Evolutionary conservation across 495 filamentous ascomycete genomes (phyloP), one percentile per base, ranked within the genome.

Genomic region (Amphirosellinia nigrospora): DNA sequence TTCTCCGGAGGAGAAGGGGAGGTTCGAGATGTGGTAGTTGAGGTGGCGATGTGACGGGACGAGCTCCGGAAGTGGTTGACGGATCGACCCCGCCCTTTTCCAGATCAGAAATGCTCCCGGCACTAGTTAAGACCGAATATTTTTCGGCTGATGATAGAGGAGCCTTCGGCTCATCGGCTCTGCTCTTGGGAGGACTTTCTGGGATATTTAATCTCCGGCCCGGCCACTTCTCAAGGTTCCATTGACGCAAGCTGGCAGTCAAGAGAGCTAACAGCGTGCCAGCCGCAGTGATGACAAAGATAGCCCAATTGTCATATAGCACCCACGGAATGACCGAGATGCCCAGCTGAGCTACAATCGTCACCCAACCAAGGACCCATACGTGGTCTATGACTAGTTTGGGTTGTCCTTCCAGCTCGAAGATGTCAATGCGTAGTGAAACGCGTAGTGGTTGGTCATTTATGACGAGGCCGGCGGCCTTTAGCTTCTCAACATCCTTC

Each of bases 181-280:
- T 43, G 1, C 41, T 43, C 2, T n/a, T n/a, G n/a, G n/a, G n/a
- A n/a, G n/a, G n/a, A n/a, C n/a, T 36, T 36, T 32, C 21, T 23
- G 26, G n/a, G n/a, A n/a, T n/a, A n/a, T 55, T 55, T 13, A 55
- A 11, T 30, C 52, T 1, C 8, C 13, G 52, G 78, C 50, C 19
- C 1, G 79, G 75, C 82, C 83, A 86, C 71, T 84, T 86, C 73
- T 87, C 85, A 16, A 70, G 50, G 41, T 65, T 72, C 84, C 83
- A 87, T 66, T 86, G 83, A 9, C 75, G 73, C n/a, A 84, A 62
- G 4, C 65, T 41, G 0, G 79, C 83, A 0, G 75, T 73, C 1
- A 69, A 52, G 16, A 79, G 74, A 16, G 79, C 75, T 1, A 86
- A 72, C 2, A 79, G 5, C 16, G 66, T 84, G 9, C 79, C 85